phyloP scores from a whole-genome alignment of 139 green algal species.

The Astrephomene gubernaculifera region DNA sequence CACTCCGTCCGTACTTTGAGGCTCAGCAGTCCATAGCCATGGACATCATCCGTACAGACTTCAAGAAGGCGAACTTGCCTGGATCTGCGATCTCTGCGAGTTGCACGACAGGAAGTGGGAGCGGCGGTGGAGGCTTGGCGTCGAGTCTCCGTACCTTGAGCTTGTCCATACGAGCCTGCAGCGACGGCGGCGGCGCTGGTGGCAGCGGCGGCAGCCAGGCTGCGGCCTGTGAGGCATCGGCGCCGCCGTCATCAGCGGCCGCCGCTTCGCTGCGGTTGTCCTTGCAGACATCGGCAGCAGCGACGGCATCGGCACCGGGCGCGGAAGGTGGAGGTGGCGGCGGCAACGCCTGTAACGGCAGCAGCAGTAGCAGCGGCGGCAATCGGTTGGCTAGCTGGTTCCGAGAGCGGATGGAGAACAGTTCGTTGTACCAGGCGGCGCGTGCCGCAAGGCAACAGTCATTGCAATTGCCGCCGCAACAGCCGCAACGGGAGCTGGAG shows the following conservation, averaged over 20 bases:
- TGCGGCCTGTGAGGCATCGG: not conserved
- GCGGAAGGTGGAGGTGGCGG: not conserved
- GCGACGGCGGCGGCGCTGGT: not conserved
- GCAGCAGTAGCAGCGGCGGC: constrained; percentile 8
- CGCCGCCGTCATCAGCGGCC: not conserved
- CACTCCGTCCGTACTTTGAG: constrained; percentile 73
- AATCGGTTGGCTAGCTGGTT: constrained; percentile 13
- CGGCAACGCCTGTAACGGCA: not conserved
- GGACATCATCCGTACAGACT: constrained; percentile 72
- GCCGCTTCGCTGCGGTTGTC: not conserved
- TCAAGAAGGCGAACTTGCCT: constrained; percentile 49
- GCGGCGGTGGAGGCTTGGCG: not conserved
- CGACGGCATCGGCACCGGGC: not conserved
- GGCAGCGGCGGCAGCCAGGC: not conserved
- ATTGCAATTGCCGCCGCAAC: too few species aligned
- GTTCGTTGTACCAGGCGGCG: not conserved
- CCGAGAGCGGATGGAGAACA: constrained; percentile 1
- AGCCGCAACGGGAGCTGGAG: not conserved
- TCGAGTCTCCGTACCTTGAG: not conserved
- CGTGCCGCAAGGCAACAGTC: constrained; percentile 1
- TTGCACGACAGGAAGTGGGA: not conserved
- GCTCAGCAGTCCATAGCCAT: constrained; percentile 81
- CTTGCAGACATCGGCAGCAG: not conserved
- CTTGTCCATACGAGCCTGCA: not conserved
- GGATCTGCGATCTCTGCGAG: not conserved